Base-by-base conservation (phyloP, 1,284 basidiomycete genomes). In the Crepidotus sp. region DNA sequence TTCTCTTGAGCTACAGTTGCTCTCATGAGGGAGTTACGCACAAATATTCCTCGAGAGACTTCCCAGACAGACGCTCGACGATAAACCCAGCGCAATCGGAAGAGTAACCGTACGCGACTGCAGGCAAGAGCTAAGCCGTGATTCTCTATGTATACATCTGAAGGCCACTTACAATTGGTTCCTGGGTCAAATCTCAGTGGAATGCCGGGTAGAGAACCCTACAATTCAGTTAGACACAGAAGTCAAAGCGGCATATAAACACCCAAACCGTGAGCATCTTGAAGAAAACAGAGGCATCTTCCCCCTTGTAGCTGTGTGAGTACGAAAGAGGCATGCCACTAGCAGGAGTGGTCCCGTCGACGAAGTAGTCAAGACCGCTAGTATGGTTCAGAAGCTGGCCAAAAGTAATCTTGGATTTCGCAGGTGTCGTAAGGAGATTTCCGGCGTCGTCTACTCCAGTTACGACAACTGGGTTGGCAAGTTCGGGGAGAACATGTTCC, bases 131-230 rank as follows among this genome's bases (percentile, higher is more conserved):
- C n/a, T 42, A 4, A 32, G 26, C 21, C 29, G 13, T 10, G 9
- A 14, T 4, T 29, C 9, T 15, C 54, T 45, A 11, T 6, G 31
- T 2, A 24, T 17, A 15, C 2, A 17, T 18, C 5, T 3, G 7
- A 27, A 4, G 5, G 42, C 6, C 1, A 45, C 55, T 15, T 42
- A 61, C 62, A 64, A 33, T 55, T 50, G 5, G 55, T 58, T 10
- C 61, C 62, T 4, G 62, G 62, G 37, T 64, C 61, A 25, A 57
- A 61, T 39, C 45, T 53, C 14, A 62, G 39, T 1, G 59, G 61
- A 13, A 61, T 45, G 0, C 52, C 54, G 11, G 60, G 57, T 11
- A 54, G 51, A 22, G 49, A 37, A 24, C 55, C 55, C 61, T 63
- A 14, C 21, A 18, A 26, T n/a, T 15, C n/a, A 41, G 21, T 35